A percentile compares a stretch with the other conserved stretches of the same genome.
phyloP scores from a whole-genome alignment of 2,329 filamentous ascomycete genomes.

The Graphium sp. region DNA sequence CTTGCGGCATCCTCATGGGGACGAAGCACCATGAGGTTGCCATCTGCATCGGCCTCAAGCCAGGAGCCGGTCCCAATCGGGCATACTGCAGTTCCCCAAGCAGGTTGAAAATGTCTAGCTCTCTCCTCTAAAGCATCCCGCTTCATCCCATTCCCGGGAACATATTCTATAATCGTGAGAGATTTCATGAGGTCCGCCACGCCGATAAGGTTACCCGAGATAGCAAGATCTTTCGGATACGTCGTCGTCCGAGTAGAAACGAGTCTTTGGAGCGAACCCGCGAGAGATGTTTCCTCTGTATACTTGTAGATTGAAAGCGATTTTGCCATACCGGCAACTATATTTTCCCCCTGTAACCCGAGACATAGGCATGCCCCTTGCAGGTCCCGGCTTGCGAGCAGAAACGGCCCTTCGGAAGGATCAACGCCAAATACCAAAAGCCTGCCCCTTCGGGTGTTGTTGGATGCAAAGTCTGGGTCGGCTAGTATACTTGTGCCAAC shows the following conservation, averaged over 20 bases:
- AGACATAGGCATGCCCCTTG: constrained; percentile 72
- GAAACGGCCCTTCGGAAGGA: constrained; percentile 53
- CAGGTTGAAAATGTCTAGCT: constrained; percentile 63
- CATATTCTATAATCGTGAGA: constrained; percentile 60
- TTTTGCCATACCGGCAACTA: constrained; percentile 81
- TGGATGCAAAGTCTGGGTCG: constrained; percentile 23
- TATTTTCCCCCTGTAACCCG: constrained; percentile 54
- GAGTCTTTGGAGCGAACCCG: constrained; percentile 46
- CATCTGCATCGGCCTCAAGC: constrained; percentile 72
- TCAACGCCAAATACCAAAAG: constrained; percentile 77
- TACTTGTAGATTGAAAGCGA: constrained; percentile 51
- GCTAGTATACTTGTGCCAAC: constrained; percentile 70
- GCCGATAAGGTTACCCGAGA: constrained; percentile 60
- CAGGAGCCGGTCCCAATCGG: constrained; percentile 58
- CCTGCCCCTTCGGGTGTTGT: constrained; percentile 35
- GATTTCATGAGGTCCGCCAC: constrained; percentile 93
- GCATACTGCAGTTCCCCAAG: constrained; percentile 68
- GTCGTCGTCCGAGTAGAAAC: constrained; percentile 70
- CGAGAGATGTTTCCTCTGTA: constrained; percentile 34
- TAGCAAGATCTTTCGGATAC: constrained; percentile 64
- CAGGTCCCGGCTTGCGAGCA: constrained; percentile 51
- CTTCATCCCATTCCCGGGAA: constrained; percentile 26
- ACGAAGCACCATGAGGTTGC: constrained; percentile 70
- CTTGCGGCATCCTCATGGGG: constrained; percentile 58
- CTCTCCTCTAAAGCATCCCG: constrained; percentile 42